Conservation (phyloP, 208 protist species). For the Acanthamoeba sp. region DNA sequence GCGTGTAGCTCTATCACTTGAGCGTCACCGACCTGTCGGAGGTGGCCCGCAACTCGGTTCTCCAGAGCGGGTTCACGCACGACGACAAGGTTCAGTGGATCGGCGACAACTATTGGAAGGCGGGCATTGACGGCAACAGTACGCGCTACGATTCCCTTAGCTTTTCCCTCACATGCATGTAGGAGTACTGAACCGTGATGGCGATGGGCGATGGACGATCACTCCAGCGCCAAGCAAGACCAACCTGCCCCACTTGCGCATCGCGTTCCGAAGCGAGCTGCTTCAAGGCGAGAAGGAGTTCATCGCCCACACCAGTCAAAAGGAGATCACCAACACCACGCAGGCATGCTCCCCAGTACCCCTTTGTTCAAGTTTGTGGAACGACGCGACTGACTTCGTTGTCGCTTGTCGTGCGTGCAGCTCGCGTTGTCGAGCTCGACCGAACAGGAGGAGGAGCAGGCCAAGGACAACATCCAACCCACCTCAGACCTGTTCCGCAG, state of each 20-base stretch:
- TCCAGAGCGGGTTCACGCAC: conserved; percentile 96
- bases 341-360: background rate
- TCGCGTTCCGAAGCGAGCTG: conserved; percentile 49
- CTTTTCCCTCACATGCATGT: too few species aligned
- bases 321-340: conserved; percentile 21
- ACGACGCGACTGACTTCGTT: background rate
- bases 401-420: background rate
- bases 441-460: conserved; percentile 5
- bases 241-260: conserved; percentile 68
- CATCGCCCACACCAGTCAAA: background rate
- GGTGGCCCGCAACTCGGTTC: conserved; percentile 98
- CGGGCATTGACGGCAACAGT: conserved; percentile 50
- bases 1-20: conserved; percentile 92
- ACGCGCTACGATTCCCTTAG: background rate
- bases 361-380: background rate
- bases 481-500: conserved; percentile 5
- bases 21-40: conserved; percentile 97
- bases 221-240: conserved; percentile 44
- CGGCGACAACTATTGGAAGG: conserved; percentile 84
- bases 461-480: background rate
- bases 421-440: background rate
- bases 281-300: background rate
- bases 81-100: conserved; percentile 95
- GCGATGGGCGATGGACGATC: background rate
- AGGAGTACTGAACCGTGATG: background rate